Conservation (phyloP, 768 basidiomycete species). For the Exsudoporus frostii region DNA sequence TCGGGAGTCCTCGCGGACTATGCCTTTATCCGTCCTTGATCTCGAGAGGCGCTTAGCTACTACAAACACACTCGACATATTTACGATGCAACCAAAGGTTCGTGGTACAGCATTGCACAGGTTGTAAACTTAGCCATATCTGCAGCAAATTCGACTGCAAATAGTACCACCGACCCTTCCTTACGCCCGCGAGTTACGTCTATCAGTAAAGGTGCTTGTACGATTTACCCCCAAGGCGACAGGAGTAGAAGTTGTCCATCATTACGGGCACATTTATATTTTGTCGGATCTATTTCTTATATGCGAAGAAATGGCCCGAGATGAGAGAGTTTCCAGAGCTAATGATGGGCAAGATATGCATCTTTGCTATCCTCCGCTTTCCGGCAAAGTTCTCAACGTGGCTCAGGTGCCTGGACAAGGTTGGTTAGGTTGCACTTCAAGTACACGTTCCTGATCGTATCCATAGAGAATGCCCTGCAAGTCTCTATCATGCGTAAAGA, state of each 20-base stretch:
- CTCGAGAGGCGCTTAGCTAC: constrained; percentile 80
- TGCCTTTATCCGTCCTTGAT: constrained; percentile 62
- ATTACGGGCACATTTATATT: constrained; percentile 78
- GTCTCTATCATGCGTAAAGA: constrained; percentile 90
- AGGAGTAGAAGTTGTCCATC: constrained; percentile 71
- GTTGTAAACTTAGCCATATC: constrained; percentile 4
- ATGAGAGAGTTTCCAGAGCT: constrained; percentile 51
- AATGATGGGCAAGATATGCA: constrained; percentile 78
- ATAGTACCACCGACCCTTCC: constrained; percentile 78
- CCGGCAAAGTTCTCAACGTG: constrained; percentile 87
- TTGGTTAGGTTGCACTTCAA: constrained; percentile 29
- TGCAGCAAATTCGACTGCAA: constrained; percentile 84
- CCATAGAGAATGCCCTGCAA: constrained; percentile 65
- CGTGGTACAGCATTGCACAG: constrained; percentile 3
- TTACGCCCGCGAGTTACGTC: constrained; percentile 73
- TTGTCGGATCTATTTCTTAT: constrained; percentile 91
- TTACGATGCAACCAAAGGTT: constrained; percentile 93
- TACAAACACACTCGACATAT: constrained; percentile 83
- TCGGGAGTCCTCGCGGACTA: constrained; percentile 48
- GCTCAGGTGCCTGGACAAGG: constrained; percentile 60
- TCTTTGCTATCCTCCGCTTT: constrained; percentile 91
- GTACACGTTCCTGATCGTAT: constrained; percentile 11
- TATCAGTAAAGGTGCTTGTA: constrained; percentile 68
- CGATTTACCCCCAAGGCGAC: constrained; percentile 76
- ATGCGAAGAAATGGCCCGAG: constrained; percentile 76